phyloP scores from a whole-genome alignment of 306 rosid genomes.

The Rosa lucieae region DNA sequence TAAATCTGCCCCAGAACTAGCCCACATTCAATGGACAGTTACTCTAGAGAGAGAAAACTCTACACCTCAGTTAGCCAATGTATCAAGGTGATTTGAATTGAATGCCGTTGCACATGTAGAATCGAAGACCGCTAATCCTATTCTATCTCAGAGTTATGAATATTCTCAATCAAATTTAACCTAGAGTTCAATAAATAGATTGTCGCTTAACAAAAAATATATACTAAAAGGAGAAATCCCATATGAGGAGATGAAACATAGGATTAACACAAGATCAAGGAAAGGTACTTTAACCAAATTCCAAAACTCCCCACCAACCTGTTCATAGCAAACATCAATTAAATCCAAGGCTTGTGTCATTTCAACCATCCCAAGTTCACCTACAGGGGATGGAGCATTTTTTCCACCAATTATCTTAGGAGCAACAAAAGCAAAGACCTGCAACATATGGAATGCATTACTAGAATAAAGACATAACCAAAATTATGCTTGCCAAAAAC shows the following conservation, averaged over 20 bases:
- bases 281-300: background rate
- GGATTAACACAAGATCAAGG: background rate
- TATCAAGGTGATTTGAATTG: background rate
- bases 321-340: constrained; percentile 77
- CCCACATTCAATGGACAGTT: background rate
- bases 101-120: background rate
- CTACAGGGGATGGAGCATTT: constrained; percentile 90
- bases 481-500: background rate
- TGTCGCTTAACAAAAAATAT: background rate
- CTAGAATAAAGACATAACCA: background rate
- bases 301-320: constrained; percentile 47
- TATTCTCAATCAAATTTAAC: background rate
- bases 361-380: constrained; percentile 99
- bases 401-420: constrained; percentile 95
- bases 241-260: background rate
- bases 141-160: background rate
- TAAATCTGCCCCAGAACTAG: background rate
- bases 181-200: background rate
- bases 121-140: background rate
- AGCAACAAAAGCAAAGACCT: constrained; percentile 94
- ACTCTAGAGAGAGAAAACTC: background rate
- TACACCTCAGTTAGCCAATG: background rate
- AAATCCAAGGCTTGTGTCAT: constrained; percentile 90
- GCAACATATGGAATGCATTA: constrained; percentile 19
- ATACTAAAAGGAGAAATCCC: background rate